Conservation (phyloP, 2,329 filamentous ascomycete species). For the Cladosporium austrohemisphaericum region DNA sequence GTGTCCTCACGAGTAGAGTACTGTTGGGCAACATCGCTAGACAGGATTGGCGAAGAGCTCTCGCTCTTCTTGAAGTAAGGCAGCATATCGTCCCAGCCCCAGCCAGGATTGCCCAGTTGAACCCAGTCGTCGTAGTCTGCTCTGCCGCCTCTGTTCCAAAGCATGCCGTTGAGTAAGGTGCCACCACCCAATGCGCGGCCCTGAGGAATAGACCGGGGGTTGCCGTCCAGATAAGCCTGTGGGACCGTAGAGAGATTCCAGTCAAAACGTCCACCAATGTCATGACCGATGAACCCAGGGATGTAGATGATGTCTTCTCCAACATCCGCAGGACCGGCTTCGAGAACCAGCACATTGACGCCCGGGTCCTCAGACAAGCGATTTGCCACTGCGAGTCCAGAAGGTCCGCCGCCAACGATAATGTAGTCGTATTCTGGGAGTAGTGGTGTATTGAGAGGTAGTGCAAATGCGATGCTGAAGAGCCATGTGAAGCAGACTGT, state of each 20-base stretch:
- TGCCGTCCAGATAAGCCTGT: constrained; percentile 27
- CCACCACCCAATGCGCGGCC: constrained; percentile 33
- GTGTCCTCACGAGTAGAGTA: constrained; percentile 40
- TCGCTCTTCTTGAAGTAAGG: constrained; percentile 37
- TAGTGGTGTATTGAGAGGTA: constrained; percentile 30
- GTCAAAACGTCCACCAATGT: constrained; percentile 26
- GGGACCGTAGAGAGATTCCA: constrained; percentile 29
- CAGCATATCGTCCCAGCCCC: constrained; percentile 52
- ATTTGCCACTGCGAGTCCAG: constrained; percentile 30
- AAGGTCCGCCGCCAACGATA: constrained; percentile 29
- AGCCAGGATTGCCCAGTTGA: constrained; percentile 55
- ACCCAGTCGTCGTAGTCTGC: constrained; percentile 57
- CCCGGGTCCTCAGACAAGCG: constrained; percentile 30
- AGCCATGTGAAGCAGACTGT: constrained; percentile 11
- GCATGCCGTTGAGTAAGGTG: constrained; percentile 33
- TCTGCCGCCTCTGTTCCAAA: constrained; percentile 39
- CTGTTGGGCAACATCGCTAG: constrained; percentile 32
- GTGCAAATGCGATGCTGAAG: constrained; percentile 15
- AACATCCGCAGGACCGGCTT: constrained; percentile 29
- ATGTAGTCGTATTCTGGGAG: constrained; percentile 30
- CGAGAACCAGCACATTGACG: constrained; percentile 30
- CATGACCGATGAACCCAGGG: constrained; percentile 28
- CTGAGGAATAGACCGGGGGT: constrained; percentile 23
- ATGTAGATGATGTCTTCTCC: constrained; percentile 23
- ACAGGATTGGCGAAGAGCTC: constrained; percentile 31